phyloP scores from a whole-genome alignment of 2,329 filamentous ascomycete genomes.

The Aspergillus udagawae region DNA sequence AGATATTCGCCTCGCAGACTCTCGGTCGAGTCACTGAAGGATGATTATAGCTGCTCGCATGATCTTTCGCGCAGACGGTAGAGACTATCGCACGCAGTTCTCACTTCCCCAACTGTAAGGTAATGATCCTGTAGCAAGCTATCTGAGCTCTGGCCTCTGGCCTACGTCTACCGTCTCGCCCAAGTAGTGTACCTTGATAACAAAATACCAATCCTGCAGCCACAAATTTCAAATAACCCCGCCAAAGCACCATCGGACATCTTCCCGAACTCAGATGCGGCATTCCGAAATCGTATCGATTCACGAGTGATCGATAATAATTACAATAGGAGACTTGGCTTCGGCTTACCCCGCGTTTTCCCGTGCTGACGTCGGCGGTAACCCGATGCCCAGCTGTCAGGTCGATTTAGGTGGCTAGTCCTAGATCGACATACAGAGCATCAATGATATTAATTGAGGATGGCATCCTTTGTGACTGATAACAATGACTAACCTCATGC shows the following conservation, averaged over 20 bases:
- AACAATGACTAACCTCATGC: neutral
- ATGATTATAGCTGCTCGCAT: neutral
- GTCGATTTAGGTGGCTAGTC: neutral
- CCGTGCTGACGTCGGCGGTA: no score
- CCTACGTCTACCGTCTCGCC: no score
- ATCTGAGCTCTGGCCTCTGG: neutral
- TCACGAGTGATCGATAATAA: neutral
- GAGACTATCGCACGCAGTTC: no score
- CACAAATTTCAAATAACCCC: neutral
- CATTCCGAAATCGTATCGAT: slow-evolving; percentile 1
- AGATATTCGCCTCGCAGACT: neutral
- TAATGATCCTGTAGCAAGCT: neutral
- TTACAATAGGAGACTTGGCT: neutral
- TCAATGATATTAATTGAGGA: no score
- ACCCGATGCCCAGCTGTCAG: neutral
- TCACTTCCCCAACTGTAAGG: neutral
- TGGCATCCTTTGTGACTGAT: no score
- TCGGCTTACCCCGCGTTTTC: no score
- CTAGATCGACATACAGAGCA: neutral
- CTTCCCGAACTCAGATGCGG: slow-evolving; percentile 6
- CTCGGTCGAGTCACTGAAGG: neutral
- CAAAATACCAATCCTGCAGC: neutral
- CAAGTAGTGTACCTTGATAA: no score
- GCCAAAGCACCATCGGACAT: slow-evolving; percentile 2
- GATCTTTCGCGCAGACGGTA: no score